Percentiles rank a stretch among this genome's conserved stretches.
Conservation (phyloP, 805 yeast species). For the Spathaspora sp. region DNA sequence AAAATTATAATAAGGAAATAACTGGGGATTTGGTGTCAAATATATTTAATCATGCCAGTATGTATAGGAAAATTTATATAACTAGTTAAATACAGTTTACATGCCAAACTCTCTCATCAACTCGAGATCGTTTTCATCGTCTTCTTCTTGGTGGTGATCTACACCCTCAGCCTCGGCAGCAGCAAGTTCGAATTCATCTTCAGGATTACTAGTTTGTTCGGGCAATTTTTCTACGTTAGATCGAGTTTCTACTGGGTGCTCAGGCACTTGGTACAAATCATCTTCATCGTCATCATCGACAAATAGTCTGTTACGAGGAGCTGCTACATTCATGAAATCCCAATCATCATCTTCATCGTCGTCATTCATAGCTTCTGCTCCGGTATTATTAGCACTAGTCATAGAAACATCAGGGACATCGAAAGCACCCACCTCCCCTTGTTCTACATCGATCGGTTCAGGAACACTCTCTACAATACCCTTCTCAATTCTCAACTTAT, state of each 20-base stretch:
- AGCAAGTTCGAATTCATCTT: slow-evolving; percentile 14
- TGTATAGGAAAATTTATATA: slow-evolving; percentile 47
- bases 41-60: slow-evolving; percentile 43
- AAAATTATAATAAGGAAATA: slow-evolving; percentile 16
- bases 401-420: too few relatives aligned
- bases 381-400: background rate
- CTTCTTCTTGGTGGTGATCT: background rate
- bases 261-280: slow-evolving; percentile 3
- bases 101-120: slow-evolving; percentile 37
- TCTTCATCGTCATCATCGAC: slow-evolving; percentile 21
- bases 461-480: slow-evolving; percentile 35
- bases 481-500: slow-evolving; percentile 22
- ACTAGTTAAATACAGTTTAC: slow-evolving; percentile 11
- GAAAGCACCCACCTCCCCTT: background rate
- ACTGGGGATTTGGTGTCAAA: slow-evolving; percentile 39
- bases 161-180: background rate
- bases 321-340: slow-evolving; percentile 20
- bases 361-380: background rate
- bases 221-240: background rate
- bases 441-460: background rate
- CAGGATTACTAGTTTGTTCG: slow-evolving; percentile 4
- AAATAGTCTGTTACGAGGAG: slow-evolving; percentile 20
- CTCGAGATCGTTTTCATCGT: slow-evolving; percentile 28
- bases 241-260: background rate
- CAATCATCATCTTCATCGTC: slow-evolving; percentile 25